Evolutionary conservation across 768 basidiomycete species (phyloP).

Genomic region (Candolleomyces eurysporus): DNA sequence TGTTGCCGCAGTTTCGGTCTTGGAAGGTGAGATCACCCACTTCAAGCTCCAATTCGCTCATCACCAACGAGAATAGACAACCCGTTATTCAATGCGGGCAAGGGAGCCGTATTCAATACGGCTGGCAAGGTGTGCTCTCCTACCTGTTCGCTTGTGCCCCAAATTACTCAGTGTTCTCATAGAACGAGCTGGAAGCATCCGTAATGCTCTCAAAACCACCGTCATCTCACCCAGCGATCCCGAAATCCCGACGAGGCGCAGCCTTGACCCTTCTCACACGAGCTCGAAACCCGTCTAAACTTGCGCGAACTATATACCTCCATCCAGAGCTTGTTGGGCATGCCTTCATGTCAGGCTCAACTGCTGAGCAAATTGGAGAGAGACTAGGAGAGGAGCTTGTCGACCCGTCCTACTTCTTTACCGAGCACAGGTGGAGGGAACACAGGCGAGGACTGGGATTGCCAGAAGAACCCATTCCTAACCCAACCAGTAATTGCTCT

Average conservation of each 20-base stretch:
- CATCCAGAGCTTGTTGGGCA: constrained; percentile 62
- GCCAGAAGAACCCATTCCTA: constrained; percentile 61
- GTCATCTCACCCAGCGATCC: constrained; percentile 56
- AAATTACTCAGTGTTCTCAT: not conserved
- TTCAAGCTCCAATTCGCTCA: not conserved
- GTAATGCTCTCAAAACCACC: constrained; percentile 82
- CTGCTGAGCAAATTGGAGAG: constrained; percentile 61
- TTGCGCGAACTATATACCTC: constrained; percentile 70
- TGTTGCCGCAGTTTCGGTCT: constrained; percentile 65
- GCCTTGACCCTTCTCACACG: constrained; percentile 65
- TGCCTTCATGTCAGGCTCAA: constrained; percentile 63
- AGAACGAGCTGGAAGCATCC: constrained; percentile 84
- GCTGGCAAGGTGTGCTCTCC: constrained; percentile 69
- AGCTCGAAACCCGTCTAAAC: constrained; percentile 69
- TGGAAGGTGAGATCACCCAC: constrained; percentile 57
- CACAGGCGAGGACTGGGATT: constrained; percentile 72
- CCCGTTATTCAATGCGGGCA: constrained; percentile 76
- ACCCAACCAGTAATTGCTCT: constrained; percentile 1
- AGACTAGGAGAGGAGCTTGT: constrained; percentile 57
- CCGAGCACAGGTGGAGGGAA: constrained; percentile 71
- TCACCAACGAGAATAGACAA: constrained; percentile 44
- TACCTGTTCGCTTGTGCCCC: too few relatives aligned
- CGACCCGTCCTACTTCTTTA: constrained; percentile 78
- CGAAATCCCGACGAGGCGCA: constrained; percentile 57
- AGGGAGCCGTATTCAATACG: constrained; percentile 81